phyloP scores from a whole-genome alignment of 495 filamentous ascomycete genomes.

The Poronia punctata region DNA sequence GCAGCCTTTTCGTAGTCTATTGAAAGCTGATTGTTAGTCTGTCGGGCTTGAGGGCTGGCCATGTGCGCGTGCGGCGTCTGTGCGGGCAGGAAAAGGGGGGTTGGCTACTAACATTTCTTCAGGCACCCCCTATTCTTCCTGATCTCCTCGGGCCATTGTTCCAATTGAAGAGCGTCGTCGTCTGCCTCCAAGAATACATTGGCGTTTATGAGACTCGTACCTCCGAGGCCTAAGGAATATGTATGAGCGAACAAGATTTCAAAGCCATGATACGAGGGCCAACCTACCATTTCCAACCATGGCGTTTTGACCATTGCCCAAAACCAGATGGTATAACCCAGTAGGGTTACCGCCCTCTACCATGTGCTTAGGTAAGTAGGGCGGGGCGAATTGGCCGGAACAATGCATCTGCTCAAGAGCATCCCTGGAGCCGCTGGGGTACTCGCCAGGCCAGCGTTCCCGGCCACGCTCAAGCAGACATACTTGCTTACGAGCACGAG shows the following conservation, averaged over 20 bases:
- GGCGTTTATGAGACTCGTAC: slow-evolving; percentile 58
- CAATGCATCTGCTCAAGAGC: slow-evolving; percentile 44
- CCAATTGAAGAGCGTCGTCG: slow-evolving; percentile 43
- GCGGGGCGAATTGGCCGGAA: slow-evolving; percentile 47
- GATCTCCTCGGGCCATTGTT: slow-evolving; percentile 55
- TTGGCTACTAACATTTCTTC: slow-evolving; percentile 41
- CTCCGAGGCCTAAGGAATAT: slow-evolving; percentile 46
- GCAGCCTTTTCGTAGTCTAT: slow-evolving; percentile 51
- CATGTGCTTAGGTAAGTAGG: slow-evolving; percentile 27
- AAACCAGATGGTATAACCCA: slow-evolving; percentile 55
- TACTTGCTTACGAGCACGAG: slow-evolving; percentile 52
- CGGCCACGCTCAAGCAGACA: slow-evolving; percentile 56
- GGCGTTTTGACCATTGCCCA: slow-evolving; percentile 60
- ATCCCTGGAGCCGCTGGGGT: slow-evolving; percentile 42
- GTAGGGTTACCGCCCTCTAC: slow-evolving; percentile 49
- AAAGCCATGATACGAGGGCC: neutral
- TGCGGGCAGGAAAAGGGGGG: slow-evolving; percentile 1
- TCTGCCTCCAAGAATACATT: slow-evolving; percentile 62
- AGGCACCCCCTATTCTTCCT: slow-evolving; percentile 35
- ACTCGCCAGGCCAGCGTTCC: slow-evolving; percentile 62
- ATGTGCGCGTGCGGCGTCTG: neutral
- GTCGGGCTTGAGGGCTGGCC: neutral
- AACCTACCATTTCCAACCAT: slow-evolving; percentile 56
- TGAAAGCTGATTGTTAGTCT: slow-evolving; percentile 1
- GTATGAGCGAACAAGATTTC: neutral